Base-by-base conservation (phyloP, 106 monocot species). In the Cymbidium sinense region DNA sequence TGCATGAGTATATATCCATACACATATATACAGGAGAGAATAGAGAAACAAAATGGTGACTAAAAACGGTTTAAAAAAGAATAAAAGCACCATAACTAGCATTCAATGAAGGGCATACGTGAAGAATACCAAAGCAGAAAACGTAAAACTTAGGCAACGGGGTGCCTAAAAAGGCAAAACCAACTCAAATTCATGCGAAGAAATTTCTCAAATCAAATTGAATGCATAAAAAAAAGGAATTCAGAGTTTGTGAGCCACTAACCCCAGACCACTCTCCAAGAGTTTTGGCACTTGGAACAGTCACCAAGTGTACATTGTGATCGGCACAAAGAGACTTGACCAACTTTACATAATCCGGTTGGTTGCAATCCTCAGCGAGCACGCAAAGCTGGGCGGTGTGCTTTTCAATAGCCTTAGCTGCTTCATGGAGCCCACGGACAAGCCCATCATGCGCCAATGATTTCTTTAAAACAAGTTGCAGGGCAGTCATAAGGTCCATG, bases 211-310 rank as follows among this genome's bases (percentile, higher is more conserved):
- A 41, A 41, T 28, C 64, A 25, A 65, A 65, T 29, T 29, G 11
- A 2, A 65, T 9, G n/a, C n/a, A n/a, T n/a, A n/a, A n/a, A n/a
- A n/a, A n/a, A n/a, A n/a, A n/a, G n/a, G n/a, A n/a, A n/a, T n/a
- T n/a, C n/a, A n/a, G n/a, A n/a, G n/a, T n/a, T n/a, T n/a, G n/a
- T n/a, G n/a, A n/a, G n/a, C n/a, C 5, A 90, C 90, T 90, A 62
- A 93, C 93, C 88, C 93, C 90, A 55, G 88, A 75, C 93, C 93
- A 93, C 74, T 91, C 93, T 64, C 90, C 93, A 34, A 94, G 86
- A n/a, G 88, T 88, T 75, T 94, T 94, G 19, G 93, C 88, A 44
- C 82, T 85, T 21, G 93, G 90, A 18, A 94, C 90, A 0, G 93
- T 85, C 7, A 94, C 80, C 74, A 94, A 78, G 78, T 90, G 88